Evolutionary conservation across 2,329 filamentous ascomycete genomes (phyloP).

Genomic region (Biscogniauxia marginata): DNA sequence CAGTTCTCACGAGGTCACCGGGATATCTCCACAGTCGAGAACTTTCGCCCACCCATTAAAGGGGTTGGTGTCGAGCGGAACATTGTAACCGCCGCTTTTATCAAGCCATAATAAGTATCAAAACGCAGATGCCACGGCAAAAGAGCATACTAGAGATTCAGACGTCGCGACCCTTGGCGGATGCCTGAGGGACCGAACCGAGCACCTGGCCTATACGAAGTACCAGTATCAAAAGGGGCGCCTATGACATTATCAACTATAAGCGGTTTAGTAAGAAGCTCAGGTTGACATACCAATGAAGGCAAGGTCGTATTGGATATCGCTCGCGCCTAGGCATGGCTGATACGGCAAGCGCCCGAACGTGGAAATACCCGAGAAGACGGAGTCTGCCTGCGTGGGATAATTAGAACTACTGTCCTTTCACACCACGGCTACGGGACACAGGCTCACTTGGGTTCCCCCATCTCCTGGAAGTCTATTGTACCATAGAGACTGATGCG

Average conservation of each 20-base stretch:
- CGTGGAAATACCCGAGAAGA: slow-evolving; percentile 85
- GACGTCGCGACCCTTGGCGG: slow-evolving; percentile 78
- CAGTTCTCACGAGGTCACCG: slow-evolving; percentile 72
- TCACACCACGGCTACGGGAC: neutral
- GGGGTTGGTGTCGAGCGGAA: slow-evolving; percentile 74
- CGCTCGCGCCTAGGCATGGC: slow-evolving; percentile 69
- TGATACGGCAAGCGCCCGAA: slow-evolving; percentile 78
- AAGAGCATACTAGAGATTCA: slow-evolving; percentile 74
- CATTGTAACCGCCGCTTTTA: slow-evolving; percentile 79
- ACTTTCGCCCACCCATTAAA: slow-evolving; percentile 81
- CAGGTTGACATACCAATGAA: slow-evolving; percentile 65
- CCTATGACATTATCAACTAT: slow-evolving; percentile 44
- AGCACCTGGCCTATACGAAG: slow-evolving; percentile 79
- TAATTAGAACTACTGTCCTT: neutral
- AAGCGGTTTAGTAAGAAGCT: slow-evolving; percentile 1
- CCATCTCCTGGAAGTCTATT: slow-evolving; percentile 80
- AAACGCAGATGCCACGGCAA: slow-evolving; percentile 35
- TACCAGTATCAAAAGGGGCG: slow-evolving; percentile 83
- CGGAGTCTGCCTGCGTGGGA: slow-evolving; percentile 68
- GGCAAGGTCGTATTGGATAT: slow-evolving; percentile 78
- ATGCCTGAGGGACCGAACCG: slow-evolving; percentile 84
- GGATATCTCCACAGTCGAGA: slow-evolving; percentile 81
- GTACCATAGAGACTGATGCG: slow-evolving; percentile 77
- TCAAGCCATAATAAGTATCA: slow-evolving; percentile 2
- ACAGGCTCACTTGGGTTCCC: slow-evolving; percentile 67